Evolutionary conservation across 768 basidiomycete genomes (phyloP), one percentile per base, ranked within the genome.

Genomic region (Phlebiopsis flavidoalba): DNA sequence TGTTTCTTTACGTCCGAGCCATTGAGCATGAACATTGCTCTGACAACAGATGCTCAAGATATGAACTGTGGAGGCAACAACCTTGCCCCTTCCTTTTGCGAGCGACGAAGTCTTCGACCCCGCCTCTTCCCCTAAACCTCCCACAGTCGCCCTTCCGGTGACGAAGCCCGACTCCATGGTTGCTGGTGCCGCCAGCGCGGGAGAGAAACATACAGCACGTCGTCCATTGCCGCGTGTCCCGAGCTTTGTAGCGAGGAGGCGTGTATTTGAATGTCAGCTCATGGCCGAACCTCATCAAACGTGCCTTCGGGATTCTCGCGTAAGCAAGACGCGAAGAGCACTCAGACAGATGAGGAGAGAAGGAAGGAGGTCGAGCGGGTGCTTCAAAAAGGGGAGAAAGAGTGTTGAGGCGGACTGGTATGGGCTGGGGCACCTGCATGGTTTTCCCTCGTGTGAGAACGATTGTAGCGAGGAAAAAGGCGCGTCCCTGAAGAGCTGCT

Each of bases 401-500:
- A 67, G 65, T 54, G 70, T 73, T 1, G 82, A 77, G n/a, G 14
- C 77, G 79, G 55, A 74, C 76, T 46, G 88, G 88, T 0, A 95
- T 98, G 92, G 93, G 95, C 60, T 98, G 95, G 93, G 96, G 96
- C 0, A 95, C 91, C 1, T 86, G 89, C 59, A 77, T 96, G 76
- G 79, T 98, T 10, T 96, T 95, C 74, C n/a, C n/a, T 90, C 90
- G 0, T 98, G 96, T 68, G 81, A 82, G 67, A 80, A 80, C 50
- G 92, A 96, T 71, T 97, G 95, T 70, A 85, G 83, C 67, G 57
- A 75, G 57, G 76, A 73, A 5, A 77, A 76, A 10, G 73, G 71
- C 26, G 76, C 77, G 59, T 65, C 65, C 26, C 75, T 72, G 43
- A 69, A 65, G 59, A 74, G 75, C 15, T 73, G 71, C 24, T n/a